These are phyloP conservation scores for Vicia sativa DNA, from an alignment of 306 rosid genomes.

Conservation along the genomic window DNA sequence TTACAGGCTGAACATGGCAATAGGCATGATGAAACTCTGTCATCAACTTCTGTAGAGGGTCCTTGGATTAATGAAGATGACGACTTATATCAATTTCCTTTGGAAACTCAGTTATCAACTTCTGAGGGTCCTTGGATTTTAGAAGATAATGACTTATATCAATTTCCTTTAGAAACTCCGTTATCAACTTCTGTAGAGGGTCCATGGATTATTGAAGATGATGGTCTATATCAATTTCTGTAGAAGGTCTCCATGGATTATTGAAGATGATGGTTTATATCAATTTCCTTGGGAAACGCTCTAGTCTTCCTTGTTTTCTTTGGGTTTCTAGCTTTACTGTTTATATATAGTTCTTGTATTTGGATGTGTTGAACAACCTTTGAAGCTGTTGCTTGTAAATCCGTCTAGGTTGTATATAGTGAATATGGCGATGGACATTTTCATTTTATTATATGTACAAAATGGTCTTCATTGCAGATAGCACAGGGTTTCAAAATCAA, in stretches of 20 bases:
- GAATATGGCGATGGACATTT: constrained; percentile 11
- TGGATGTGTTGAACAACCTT: constrained; percentile 32
- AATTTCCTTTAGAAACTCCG: constrained; percentile 37
- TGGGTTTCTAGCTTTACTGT: constrained; percentile 28
- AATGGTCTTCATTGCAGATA: constrained; percentile 27
- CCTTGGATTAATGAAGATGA: constrained; percentile 46
- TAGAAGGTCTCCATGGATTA: constrained; percentile 27
- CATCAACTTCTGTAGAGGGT: constrained; percentile 39
- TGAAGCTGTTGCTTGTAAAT: constrained; percentile 39
- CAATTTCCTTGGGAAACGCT: constrained; percentile 41
- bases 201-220: constrained; percentile 47
- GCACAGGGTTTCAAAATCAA: constrained; percentile 21
- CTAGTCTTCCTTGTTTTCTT: constrained; percentile 24
- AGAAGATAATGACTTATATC: constrained; percentile 52
- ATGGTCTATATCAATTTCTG: constrained; percentile 40
- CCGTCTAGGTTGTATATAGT: constrained; percentile 32
- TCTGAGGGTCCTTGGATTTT: constrained; percentile 35
- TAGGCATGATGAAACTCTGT: constrained; percentile 41
- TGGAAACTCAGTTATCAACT: constrained; percentile 36
- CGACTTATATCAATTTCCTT: constrained; percentile 42
- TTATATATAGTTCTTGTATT: constrained; percentile 27
- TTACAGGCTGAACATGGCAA: constrained; percentile 68
- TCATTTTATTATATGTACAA: constrained; percentile 18
- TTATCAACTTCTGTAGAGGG: constrained; percentile 39
- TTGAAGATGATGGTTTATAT: constrained; percentile 52